Evolutionary conservation across 805 yeast genomes (phyloP), one percentile per base, ranked within the genome.

Genomic region (Ogataea neopini): DNA sequence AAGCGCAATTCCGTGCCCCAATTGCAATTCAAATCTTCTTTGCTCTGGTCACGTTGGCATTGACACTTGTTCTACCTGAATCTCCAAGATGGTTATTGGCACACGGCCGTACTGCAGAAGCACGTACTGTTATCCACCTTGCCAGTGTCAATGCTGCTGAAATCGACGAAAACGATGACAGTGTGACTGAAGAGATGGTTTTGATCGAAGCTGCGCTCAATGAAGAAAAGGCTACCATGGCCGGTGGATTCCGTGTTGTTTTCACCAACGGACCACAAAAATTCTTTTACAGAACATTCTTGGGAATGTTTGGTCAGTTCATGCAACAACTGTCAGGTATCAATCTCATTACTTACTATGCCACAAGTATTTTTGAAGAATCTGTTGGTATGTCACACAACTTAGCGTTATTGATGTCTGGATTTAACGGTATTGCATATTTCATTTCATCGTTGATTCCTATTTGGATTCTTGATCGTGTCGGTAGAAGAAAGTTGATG

Each of bases 311-410:
- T 56, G 57, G 81, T 43, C 84, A 80, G 68, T 77, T 80, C 53
- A 71, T 84, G 67, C 88, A 83, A 68, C 90, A 85, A 69, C 72
- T 82, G 59, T 80, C 88, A 33, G 91, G 90, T 65, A 77, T 83
- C 60, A 83, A 84, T 69, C 83, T 81, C 60, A 76, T 84, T 58
- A 81, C 84, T 70, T 84, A 84, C 73, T 85, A 79, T 62, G 83
- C 84, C 62, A 81, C 85, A 20, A 73, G 80, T 23, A 78, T 83
- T 64, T 83, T 84, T 68, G 56, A 52, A 18, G 71, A 69, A 56
- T 69, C 74, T 51, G 68, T 70, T 43, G 77, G 80, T 77, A 49
- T 73, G 78, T 58, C 71, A 76, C 56, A 61, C 68, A 52, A 68
- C 74, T 45, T 69, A 72, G 43, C 68, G 72, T 42, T 73, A 71